phyloP scores from a whole-genome alignment of 768 basidiomycete species.

The Suillus hirtellus region DNA sequence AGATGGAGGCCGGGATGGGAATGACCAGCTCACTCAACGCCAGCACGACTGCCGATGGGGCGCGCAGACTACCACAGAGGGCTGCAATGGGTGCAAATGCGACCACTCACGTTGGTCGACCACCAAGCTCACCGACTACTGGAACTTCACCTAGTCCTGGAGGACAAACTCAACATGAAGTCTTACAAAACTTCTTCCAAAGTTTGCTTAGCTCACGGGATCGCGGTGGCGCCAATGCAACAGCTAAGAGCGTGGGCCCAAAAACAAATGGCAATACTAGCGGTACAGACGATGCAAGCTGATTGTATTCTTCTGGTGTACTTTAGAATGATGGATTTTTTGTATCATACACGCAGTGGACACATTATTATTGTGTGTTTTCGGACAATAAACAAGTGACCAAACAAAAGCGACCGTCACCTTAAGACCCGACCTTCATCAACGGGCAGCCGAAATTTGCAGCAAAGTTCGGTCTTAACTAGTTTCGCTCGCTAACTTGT shows the following conservation, averaged over 20 bases:
- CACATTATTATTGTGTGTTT: slow-evolving; percentile 14
- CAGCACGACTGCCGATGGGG: slow-evolving; percentile 36
- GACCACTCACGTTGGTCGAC: slow-evolving; percentile 31
- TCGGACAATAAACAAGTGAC: slow-evolving; percentile 15
- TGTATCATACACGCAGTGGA: slow-evolving; percentile 7
- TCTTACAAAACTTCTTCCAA: slow-evolving; percentile 87
- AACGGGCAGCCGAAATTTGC: slow-evolving; percentile 13
- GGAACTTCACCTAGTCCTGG: slow-evolving; percentile 43
- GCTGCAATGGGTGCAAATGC: slow-evolving; percentile 37
- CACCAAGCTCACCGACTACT: slow-evolving; percentile 42
- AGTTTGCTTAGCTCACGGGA: slow-evolving; percentile 74
- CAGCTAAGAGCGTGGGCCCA: slow-evolving; percentile 27
- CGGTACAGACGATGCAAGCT: slow-evolving; percentile 40
- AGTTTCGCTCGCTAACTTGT: slow-evolving; percentile 16
- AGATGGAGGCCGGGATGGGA: slow-evolving; percentile 73
- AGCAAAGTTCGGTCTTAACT: slow-evolving; percentile 5
- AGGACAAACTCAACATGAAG: slow-evolving; percentile 77
- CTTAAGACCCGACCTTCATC: slow-evolving; percentile 16
- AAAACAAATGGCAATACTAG: slow-evolving; percentile 38
- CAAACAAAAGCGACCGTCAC: slow-evolving; percentile 15
- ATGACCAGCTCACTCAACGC: slow-evolving; percentile 33
- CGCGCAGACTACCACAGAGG: slow-evolving; percentile 33
- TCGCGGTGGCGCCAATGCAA: slow-evolving; percentile 39
- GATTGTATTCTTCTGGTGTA: slow-evolving; percentile 11
- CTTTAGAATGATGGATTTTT: slow-evolving; percentile 1